Conservation (phyloP, 2,329 filamentous ascomycete species). For the Trichoderma aggressivum region DNA sequence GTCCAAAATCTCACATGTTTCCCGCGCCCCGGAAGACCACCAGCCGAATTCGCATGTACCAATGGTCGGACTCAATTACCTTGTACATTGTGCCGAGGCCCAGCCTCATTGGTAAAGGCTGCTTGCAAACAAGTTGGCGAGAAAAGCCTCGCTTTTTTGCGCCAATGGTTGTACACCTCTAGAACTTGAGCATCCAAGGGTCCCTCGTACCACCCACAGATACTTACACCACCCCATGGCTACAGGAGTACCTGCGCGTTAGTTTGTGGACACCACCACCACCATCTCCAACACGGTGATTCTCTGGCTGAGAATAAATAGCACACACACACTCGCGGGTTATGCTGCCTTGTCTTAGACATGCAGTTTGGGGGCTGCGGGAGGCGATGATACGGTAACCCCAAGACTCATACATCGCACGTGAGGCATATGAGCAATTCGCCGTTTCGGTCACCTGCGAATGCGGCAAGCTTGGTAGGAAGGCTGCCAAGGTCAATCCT, state of each 20-base stretch:
- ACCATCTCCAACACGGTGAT: not conserved
- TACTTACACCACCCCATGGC: slow-evolving; percentile 10
- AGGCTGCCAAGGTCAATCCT: not conserved
- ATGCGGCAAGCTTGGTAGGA: not conserved
- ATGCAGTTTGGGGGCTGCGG: slow-evolving; percentile 14
- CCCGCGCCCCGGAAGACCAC: not conserved
- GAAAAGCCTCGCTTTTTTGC: not conserved
- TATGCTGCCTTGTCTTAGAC: slow-evolving; percentile 18
- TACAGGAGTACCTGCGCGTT: not conserved
- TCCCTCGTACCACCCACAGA: not conserved
- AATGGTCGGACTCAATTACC: not conserved
- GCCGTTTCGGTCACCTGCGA: slow-evolving; percentile 1
- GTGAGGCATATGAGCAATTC: slow-evolving; percentile 9
- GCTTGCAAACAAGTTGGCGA: not conserved
- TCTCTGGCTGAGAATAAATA: slow-evolving; percentile 10
- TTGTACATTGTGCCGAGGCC: not conserved
- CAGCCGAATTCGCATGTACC: not conserved
- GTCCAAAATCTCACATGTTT: slow-evolving; percentile 3
- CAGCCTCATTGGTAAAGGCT: not conserved
- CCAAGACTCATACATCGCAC: slow-evolving; percentile 5
- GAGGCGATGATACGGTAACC: slow-evolving; percentile 8
- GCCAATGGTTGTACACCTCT: not conserved
- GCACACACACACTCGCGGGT: slow-evolving; percentile 5
- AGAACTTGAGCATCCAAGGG: not conserved
- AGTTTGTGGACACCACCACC: slow-evolving; percentile 12